Evolutionary conservation across 2,329 filamentous ascomycete species (phyloP), one percentile per base, ranked within the genome.

Genomic region (Aspergillus carbonarius): DNA sequence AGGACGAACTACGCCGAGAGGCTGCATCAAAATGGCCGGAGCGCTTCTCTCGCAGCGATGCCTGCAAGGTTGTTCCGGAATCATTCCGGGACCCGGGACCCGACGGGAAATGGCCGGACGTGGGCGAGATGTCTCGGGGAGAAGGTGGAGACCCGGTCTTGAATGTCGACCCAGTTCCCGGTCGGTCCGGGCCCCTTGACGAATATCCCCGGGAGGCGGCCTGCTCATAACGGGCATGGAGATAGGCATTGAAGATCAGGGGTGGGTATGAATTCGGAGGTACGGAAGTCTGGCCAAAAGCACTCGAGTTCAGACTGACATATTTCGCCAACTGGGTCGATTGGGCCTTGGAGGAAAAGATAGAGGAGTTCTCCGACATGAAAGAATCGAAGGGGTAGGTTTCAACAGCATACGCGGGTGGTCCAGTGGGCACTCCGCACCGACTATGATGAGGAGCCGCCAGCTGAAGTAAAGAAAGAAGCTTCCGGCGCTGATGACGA

Each of bases 1-100:
- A 96, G 1, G 93, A 96, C n/a, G 93, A 96, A 78, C 93, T 97
- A 64, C 93, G 86, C 60, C 93, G 86, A n/a, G 89, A 89, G 64
- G 81, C 76, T 57, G 89, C 86, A 68, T 95, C 90, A 66, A 98
- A 96, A 72, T 97, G 92, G 1, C 91, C 93, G 3, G 95, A 98
- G 53, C 93, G 86, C 79, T 98, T 99, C 77, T 98, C 95, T 32
- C 92, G 87, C 58, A 99, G 80, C 4, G 91, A 96, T 17, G 90
- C 87, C 62, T 93, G 88, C 57, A 96, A 80, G 35, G 91, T 90
- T 74, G 95, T 96, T 1, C 92, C 93, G 4, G 93, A 97, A 71
- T 99, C 95, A 69, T 89, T 96, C 15, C 92, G 85, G 5, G 92
- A 96, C n/a, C 90, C 85, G 0, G 91, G 89, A 3, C 91, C 93